Conservation (phyloP, 257 asterid genomes). For the Datura wrightii region DNA sequence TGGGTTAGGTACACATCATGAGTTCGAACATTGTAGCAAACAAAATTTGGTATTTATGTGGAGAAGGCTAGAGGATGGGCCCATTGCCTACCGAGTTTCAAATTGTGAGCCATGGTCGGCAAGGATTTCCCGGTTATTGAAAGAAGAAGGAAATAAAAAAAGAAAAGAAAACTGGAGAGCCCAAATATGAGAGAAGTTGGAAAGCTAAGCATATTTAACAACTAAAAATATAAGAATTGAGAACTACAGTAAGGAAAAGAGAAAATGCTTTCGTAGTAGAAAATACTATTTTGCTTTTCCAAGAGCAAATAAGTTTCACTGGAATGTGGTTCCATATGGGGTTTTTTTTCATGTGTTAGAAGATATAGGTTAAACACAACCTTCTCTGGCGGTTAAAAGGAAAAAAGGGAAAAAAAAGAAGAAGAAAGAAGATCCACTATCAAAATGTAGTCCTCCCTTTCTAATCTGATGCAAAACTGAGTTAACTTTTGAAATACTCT, state of each 20-base stretch:
- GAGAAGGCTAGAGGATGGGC: neutral
- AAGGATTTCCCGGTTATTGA: neutral
- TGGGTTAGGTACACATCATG: neutral
- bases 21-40: neutral
- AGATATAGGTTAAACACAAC: neutral
- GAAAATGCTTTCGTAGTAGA: neutral
- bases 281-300: slow-evolving; percentile 5
- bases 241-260: neutral
- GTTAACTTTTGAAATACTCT: neutral
- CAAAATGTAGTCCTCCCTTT: neutral
- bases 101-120: neutral
- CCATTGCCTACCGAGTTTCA: neutral
- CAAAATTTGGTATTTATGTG: slow-evolving; percentile 1
- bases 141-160: neutral
- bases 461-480: slow-evolving; percentile 13
- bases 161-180: slow-evolving; percentile 8
- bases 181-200: slow-evolving; percentile 11
- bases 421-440: neutral
- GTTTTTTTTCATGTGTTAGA: neutral
- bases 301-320: neutral
- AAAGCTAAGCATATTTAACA: neutral
- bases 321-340: neutral
- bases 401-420: neutral
- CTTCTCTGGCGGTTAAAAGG: neutral
- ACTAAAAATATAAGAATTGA: neutral